Evolutionary conservation across 1,284 basidiomycete genomes (phyloP).

Genomic region (Ustilago nuda): DNA sequence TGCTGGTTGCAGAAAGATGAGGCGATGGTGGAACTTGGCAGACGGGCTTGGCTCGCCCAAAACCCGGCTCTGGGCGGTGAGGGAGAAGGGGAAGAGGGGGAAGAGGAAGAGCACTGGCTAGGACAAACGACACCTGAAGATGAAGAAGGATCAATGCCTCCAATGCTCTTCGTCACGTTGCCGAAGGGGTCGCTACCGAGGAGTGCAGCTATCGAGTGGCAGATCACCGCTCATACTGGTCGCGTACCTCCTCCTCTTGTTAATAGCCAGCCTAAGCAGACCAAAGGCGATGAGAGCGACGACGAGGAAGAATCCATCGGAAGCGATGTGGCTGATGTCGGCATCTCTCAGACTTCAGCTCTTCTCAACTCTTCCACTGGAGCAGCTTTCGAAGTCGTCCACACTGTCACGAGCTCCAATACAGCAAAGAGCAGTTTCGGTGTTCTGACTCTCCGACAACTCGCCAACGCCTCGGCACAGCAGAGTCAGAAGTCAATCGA

Average conservation of each 20-base stretch:
- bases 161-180: slow-evolving; percentile 53
- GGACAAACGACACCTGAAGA: slow-evolving; percentile 13
- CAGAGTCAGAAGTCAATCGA: not conserved
- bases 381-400: slow-evolving; percentile 5
- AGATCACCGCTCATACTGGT: slow-evolving; percentile 63
- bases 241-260: slow-evolving; percentile 21
- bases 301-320: slow-evolving; percentile 38
- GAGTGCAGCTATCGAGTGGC: slow-evolving; percentile 63
- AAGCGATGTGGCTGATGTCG: slow-evolving; percentile 21
- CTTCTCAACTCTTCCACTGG: not conserved
- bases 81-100: slow-evolving; percentile 13
- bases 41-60: slow-evolving; percentile 23
- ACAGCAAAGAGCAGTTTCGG: slow-evolving; percentile 23
- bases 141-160: slow-evolving; percentile 13
- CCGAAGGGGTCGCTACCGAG: slow-evolving; percentile 46
- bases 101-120: slow-evolving; percentile 26
- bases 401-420: slow-evolving; percentile 23
- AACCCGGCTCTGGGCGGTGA: not conserved
- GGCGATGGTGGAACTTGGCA: slow-evolving; percentile 15
- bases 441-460: slow-evolving; percentile 23
- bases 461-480: not conserved
- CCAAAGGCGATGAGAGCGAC: slow-evolving; percentile 27
- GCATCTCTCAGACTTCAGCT: not conserved
- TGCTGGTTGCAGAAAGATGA: slow-evolving; percentile 61
- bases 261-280: not conserved